Base-by-base conservation (phyloP, 345 rosid genomes). In the Populus nigra region DNA sequence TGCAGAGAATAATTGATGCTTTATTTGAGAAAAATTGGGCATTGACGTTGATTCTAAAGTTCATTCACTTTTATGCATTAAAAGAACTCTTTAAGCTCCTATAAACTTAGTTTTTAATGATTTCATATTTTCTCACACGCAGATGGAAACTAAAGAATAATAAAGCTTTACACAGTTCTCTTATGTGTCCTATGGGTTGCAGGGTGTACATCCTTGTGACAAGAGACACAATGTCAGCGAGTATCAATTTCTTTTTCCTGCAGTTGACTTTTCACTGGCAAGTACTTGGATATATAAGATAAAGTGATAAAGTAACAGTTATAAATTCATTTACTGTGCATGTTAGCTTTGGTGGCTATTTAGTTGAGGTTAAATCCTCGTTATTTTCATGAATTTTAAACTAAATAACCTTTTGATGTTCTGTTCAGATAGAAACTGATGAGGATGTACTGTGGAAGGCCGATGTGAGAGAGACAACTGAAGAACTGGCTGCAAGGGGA, bases 171-270 rank as follows among this genome's bases (percentile, higher is more conserved):
- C 20, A 22, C 15, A 50, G 10, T 61, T 73, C 23, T 76, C 74
- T 71, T 18, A 23, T 41, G 4, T 22, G 55, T 50, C 47, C 31
- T 47, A 74, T 16, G 50, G 63, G 53, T 74, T 85, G 82, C 93
- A 95, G 99, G 98, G 99, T 74, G 90, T 90, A 83, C 94, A 84
- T 88, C 97, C 97, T 74, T 92, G 98, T 81, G 97, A 94, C 81
- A 84, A 82, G 84, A 90, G 98, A 85, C 88, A 92, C 82, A 85
- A 79, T 78, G 74, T 90, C 87, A 85, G 91, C 74, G 94, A 96
- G 59, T 96, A 93, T 81, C 89, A 88, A 78, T 88, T 86, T 85
- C 90, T 92, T 84, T 93, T 93, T 82, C 99, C 99, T 5, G 97
- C 98, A 49, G 79, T 96, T 85, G 99, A 96, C 80, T 91, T 93